Percentiles rank a stretch among this genome's conserved stretches.
phyloP scores from a whole-genome alignment of 805 yeast genomes.

The Candida germanica region DNA sequence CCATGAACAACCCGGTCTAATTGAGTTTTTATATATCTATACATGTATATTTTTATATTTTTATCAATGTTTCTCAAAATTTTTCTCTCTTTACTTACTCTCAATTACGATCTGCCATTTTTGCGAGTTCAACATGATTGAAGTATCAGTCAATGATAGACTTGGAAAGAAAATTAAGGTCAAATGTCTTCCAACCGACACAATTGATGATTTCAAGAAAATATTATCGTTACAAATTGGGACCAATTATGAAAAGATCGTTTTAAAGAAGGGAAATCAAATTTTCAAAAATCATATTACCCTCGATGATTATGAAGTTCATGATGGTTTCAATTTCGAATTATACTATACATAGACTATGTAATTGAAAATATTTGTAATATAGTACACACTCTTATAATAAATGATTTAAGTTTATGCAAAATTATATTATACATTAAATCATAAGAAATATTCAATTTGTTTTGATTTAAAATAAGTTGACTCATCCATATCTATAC shows the following conservation, averaged over 20 bases:
- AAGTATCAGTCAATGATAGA: slow-evolving; percentile 47
- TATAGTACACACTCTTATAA: slow-evolving; percentile 1
- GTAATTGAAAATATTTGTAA: too few species aligned
- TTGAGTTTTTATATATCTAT: background rate
- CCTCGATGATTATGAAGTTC: slow-evolving; percentile 91
- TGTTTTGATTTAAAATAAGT: slow-evolving; percentile 23
- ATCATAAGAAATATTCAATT: slow-evolving; percentile 50
- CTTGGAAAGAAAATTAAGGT: slow-evolving; percentile 86
- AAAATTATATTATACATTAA: too few species aligned
- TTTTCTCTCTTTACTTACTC: background rate
- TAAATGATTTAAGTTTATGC: too few species aligned
- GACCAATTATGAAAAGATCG: slow-evolving; percentile 58
- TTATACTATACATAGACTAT: slow-evolving; percentile 58
- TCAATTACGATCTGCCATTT: background rate
- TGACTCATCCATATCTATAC: slow-evolving; percentile 13
- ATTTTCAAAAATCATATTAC: slow-evolving; percentile 86
- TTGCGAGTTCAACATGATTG: slow-evolving; percentile 28
- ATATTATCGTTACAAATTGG: slow-evolving; percentile 82
- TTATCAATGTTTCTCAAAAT: background rate
- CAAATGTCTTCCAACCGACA: slow-evolving; percentile 81
- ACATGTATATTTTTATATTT: background rate
- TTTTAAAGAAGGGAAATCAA: slow-evolving; percentile 81
- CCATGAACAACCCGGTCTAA: slow-evolving; percentile 1
- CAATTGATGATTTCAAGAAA: slow-evolving; percentile 87
- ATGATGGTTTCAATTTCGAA: slow-evolving; percentile 84